Conservation (phyloP, 192 early-diverging fungal species). For the Gaertneriomyces sp. region DNA sequence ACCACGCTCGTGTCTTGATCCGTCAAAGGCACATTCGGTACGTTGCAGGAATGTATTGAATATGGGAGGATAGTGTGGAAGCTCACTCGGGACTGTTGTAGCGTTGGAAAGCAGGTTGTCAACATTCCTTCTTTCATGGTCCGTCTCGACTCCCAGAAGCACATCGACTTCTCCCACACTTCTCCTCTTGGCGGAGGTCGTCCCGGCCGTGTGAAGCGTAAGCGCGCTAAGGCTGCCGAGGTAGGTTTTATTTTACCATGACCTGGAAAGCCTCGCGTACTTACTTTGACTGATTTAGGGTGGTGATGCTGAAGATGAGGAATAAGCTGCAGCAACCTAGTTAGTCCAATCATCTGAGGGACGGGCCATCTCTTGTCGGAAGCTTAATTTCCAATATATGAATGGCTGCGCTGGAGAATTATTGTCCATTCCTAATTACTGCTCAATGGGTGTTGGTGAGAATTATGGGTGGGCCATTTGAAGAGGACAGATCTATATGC, state of each 20-base stretch:
- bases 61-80: background rate
- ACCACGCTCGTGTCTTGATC: slow-evolving; percentile 98
- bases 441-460: no score
- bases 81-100: slow-evolving; percentile 9
- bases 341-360: no score
- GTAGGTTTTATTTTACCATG: slow-evolving; percentile 9
- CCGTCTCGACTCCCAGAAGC: slow-evolving; percentile 79
- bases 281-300: slow-evolving; percentile 13
- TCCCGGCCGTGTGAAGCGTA: slow-evolving; percentile 94
- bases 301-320: slow-evolving; percentile 43
- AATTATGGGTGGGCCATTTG: no score
- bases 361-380: no score
- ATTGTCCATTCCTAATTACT: no score
- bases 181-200: slow-evolving; percentile 97
- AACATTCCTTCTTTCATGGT: slow-evolving; percentile 96
- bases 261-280: background rate
- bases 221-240: slow-evolving; percentile 69
- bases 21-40: slow-evolving; percentile 96
- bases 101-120: slow-evolving; percentile 96
- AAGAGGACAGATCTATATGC: no score
- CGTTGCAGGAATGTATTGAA: background rate
- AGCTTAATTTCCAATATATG: no score
- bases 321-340: slow-evolving; percentile 14
- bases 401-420: no score
- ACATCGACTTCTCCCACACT: slow-evolving; percentile 77